Evolutionary conservation across 805 yeast genomes (phyloP).

Genomic region (Metschnikowia continentalis): DNA sequence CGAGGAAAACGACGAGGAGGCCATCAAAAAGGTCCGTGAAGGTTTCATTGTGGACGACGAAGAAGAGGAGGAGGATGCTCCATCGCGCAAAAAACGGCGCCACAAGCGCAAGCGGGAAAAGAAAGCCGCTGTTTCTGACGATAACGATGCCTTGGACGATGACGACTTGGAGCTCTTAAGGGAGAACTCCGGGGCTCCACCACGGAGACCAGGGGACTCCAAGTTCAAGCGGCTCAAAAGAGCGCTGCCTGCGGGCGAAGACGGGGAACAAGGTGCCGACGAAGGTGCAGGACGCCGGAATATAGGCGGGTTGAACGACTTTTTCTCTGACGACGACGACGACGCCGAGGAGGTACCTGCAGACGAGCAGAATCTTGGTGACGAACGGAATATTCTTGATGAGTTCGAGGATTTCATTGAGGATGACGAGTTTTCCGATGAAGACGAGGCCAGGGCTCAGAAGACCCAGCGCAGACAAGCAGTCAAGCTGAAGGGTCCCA

Average conservation of each 20-base stretch:
- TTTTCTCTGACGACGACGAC: constrained; percentile 65
- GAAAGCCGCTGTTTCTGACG: constrained; percentile 17
- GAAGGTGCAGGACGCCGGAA: constrained; percentile 6
- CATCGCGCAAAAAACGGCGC: constrained; percentile 21
- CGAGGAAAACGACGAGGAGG: constrained; percentile 84
- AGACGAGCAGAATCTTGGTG: constrained; percentile 9
- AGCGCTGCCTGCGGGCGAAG: constrained; percentile 42
- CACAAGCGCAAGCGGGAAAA: constrained; percentile 25
- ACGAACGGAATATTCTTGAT: constrained; percentile 48
- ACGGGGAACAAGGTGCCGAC: constrained; percentile 23
- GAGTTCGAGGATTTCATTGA: constrained; percentile 97
- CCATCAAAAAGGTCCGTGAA: constrained; percentile 73
- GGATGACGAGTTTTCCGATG: constrained; percentile 93
- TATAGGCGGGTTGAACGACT: constrained; percentile 50
- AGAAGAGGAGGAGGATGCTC: constrained; percentile 55
- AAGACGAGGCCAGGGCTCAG: constrained; percentile 45
- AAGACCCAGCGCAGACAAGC: constrained; percentile 31
- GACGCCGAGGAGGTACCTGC: constrained; percentile 12
- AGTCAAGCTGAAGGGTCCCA: constrained; percentile 33
- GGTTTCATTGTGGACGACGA: constrained; percentile 95
- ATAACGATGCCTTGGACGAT: constrained; percentile 76
- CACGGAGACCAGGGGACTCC: constrained; percentile 30
- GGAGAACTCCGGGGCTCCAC: constrained; percentile 80
- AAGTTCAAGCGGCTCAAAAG: constrained; percentile 82
- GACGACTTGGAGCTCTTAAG: constrained; percentile 89